Evolutionary conservation across 495 filamentous ascomycete genomes (phyloP), one percentile per base, ranked within the genome.

Genomic region (Podospora conica): DNA sequence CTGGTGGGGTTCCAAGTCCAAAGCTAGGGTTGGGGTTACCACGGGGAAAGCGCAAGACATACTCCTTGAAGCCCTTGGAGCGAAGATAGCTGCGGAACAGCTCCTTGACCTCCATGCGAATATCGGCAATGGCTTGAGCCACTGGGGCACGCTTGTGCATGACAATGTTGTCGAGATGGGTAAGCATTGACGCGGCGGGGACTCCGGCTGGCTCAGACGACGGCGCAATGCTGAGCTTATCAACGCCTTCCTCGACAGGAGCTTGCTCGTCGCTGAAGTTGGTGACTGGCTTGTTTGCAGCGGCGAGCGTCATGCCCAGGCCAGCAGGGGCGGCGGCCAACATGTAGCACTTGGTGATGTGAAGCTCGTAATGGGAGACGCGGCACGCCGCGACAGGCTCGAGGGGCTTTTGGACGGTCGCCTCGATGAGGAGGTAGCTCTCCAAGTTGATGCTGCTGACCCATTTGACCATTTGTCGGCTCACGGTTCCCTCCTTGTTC

Each of bases 391-490:
- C 92, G 69, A 98, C 90, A 7, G 89, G 88, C 66, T 93, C 91
- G 22, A 88, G 80, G 3, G 93, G 90, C 81, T 90, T 88, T 82
- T 92, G 84, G 11, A 97, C 88, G 15, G 84, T 78, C 62, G 90
- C 95, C 66, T 94, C 90, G 58, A 97, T 88, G 61, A 88, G 78
- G 21, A 97, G 89, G 64, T 91, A 90, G 66, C 88, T 91, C 80
- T 98, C 94, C 53, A 87, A 82, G 74, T 90, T 90, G 70, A 98
- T 81, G 55, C 82, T 84, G 60, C 85, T 86, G 33, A 88, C 85
- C 84, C 88, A 98, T 79, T 98, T 98, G 69, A 96, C 91, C 96
- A 98, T 98, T 80, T 93, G 93, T 69, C 83, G 84, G 70, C 82
- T 85, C 40, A 91, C 78, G 31, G 84, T 53, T 81, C 80, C 67